phyloP scores from a whole-genome alignment of 1,284 basidiomycete species.

The Pseudozyma thailandica region DNA sequence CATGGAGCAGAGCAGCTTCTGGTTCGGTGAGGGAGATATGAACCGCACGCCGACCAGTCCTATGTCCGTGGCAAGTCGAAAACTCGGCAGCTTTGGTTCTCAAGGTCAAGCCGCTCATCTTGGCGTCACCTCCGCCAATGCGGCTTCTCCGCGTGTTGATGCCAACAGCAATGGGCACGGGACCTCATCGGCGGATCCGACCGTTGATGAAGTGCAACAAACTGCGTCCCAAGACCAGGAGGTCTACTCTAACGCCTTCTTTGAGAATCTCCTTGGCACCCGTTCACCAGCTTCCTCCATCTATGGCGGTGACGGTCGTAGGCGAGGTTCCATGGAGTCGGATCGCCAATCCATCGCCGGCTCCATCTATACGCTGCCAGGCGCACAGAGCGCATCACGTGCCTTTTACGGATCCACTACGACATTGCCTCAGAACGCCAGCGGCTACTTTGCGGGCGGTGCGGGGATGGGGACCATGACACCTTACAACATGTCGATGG shows the following conservation, averaged over 20 bases:
- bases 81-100: conserved; percentile 41
- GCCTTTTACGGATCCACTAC: conserved; percentile 46
- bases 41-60: conserved; percentile 34
- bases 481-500: conserved; percentile 35
- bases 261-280: conserved; percentile 32
- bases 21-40: conserved; percentile 30
- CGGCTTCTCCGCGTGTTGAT: conserved; percentile 32
- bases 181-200: conserved; percentile 2
- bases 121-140: conserved; percentile 20
- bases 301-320: conserved; percentile 49
- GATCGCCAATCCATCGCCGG: conserved; percentile 56
- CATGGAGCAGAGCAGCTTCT: conserved; percentile 34
- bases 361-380: conserved; percentile 53
- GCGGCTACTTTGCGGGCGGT: conserved; percentile 32
- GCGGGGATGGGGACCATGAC: conserved; percentile 29
- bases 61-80: conserved; percentile 23
- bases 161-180: conserved; percentile 5
- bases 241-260: conserved; percentile 46
- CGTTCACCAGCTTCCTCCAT: conserved; percentile 56
- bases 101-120: conserved; percentile 37
- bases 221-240: conserved; percentile 36
- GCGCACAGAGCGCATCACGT: conserved; percentile 37
- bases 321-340: conserved; percentile 55
- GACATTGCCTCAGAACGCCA: conserved; percentile 35
- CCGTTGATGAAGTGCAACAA: conserved; percentile 20